A percentile compares a stretch with the other conserved stretches of the same genome.
These are phyloP conservation scores for Ustilago curta DNA, from an alignment of 1,284 basidiomycete genomes.

Conservation along the genomic window DNA sequence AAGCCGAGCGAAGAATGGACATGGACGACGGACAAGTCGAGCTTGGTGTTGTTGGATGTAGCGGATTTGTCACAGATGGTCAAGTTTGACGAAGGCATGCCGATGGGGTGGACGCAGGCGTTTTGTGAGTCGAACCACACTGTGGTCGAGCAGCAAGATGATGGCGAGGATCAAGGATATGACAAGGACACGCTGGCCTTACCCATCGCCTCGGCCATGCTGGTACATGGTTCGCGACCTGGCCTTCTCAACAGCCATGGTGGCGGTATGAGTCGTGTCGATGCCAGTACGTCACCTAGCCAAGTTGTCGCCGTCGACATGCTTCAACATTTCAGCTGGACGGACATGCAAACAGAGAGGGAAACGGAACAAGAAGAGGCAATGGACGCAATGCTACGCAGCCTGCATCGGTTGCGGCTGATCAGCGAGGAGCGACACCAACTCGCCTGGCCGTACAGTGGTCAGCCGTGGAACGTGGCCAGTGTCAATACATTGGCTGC, in stretches of 20 bases:
- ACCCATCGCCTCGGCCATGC: conserved; percentile 13
- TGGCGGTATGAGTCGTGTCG: neutral
- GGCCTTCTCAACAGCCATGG: conserved; percentile 7
- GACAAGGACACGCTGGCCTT: neutral
- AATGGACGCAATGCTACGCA: conserved; percentile 15
- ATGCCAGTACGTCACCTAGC: neutral
- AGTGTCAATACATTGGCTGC: conserved; percentile 22
- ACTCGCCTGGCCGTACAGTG: conserved; percentile 13
- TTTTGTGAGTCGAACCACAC: neutral
- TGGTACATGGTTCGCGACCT: conserved; percentile 16
- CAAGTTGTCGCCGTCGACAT: conserved; percentile 24
- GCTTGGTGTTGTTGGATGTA: conserved; percentile 25
- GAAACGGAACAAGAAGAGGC: neutral
- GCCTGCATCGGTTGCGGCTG: conserved; percentile 35
- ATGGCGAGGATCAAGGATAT: neutral
- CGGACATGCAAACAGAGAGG: neutral
- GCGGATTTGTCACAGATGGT: conserved; percentile 35
- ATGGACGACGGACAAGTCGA: conserved; percentile 13
- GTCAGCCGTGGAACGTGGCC: conserved; percentile 31
- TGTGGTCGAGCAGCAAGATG: neutral
- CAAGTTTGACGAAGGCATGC: conserved; percentile 17
- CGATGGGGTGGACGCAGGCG: conserved; percentile 36
- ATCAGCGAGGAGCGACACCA: conserved; percentile 35
- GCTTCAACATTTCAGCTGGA: conserved; percentile 7
- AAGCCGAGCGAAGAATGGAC: conserved; percentile 17